Evolutionary conservation across 768 basidiomycete genomes (phyloP), one percentile per base, ranked within the genome.

Genomic region (Psilocybe azurescens): DNA sequence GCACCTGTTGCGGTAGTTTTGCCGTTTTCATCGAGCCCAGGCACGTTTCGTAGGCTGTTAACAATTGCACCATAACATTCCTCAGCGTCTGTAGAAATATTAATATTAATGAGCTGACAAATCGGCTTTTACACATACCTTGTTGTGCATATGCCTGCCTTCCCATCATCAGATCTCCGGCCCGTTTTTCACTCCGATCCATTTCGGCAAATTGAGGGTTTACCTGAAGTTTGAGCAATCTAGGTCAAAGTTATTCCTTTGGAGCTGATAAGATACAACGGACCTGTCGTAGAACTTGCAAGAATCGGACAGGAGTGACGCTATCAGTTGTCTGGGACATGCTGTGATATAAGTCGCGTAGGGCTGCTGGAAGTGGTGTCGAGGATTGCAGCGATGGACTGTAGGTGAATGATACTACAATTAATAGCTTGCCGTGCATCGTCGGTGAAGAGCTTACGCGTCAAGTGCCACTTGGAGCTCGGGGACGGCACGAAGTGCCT

Each of bases 141-240:
- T 98, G 97, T 73, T 98, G 97, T 1, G 95, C 89, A 69, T 88
- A 94, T 16, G 38, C 53, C 47, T 28, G 53, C 53, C 59, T 52
- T 3, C 83, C 83, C 9, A 71, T 63, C 64, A 77, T 68, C 60
- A 74, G 63, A 52, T 64, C 80, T 76, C 67, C 75, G 49, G 68
- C 78, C 52, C 70, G 76, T 74, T 72, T 76, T 65, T 77, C 77
- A 46, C 74, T 77, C 59, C 79, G 79, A 67, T 80, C 85, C 67
- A 81, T 66, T 71, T 99, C 95, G 3, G 88, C 91, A 68, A 99
- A 99, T 76, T 98, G 97, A 2, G 97, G 97, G 32, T 93, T 89
- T 8, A 88, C 85, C 80, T 83, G 50, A 11, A 44, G 10, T 48
- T 50, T 52, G 24, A 44, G 14, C 36, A 48, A 58, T 7, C 24